A percentile compares a stretch with the other conserved stretches of the same genome.
phyloP scores from a whole-genome alignment of 2,329 filamentous ascomycete species.

The Colletotrichum trifolii region DNA sequence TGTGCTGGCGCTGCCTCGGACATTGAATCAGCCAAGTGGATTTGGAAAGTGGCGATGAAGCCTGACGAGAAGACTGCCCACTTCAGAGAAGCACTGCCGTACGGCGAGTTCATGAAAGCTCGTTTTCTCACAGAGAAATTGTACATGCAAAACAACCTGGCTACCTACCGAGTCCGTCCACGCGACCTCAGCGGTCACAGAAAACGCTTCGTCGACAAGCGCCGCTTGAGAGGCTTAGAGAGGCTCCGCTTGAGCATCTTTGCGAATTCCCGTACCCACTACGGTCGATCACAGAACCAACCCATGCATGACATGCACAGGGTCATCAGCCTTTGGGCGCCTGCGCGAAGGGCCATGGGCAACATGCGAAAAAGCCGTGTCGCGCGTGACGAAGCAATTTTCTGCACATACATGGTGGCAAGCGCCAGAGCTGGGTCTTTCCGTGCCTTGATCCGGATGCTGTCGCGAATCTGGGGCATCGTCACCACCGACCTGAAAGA shows the following conservation, averaged over 20 bases:
- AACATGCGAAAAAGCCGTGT: slow-evolving; percentile 1
- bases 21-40: slow-evolving; percentile 43
- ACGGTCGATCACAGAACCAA: slow-evolving; percentile 24
- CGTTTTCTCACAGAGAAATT: slow-evolving; percentile 58
- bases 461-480: slow-evolving; percentile 25
- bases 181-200: slow-evolving; percentile 49
- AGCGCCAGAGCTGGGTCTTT: slow-evolving; percentile 26
- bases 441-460: slow-evolving; percentile 10
- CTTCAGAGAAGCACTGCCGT: slow-evolving; percentile 48
- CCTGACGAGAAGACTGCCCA: slow-evolving; percentile 39
- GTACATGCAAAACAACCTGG: slow-evolving; percentile 59
- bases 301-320: slow-evolving; percentile 31
- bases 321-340: slow-evolving; percentile 20
- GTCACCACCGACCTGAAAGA: slow-evolving; percentile 21
- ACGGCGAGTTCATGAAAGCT: slow-evolving; percentile 59
- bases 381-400: slow-evolving; percentile 21
- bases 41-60: slow-evolving; percentile 49
- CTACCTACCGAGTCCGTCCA: slow-evolving; percentile 51
- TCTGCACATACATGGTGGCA: slow-evolving; percentile 32
- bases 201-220: slow-evolving; percentile 19
- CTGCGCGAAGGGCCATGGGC: slow-evolving; percentile 32
- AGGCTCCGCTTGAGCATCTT: slow-evolving; percentile 21
- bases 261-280: slow-evolving; percentile 6
- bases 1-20: slow-evolving; percentile 60
- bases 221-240: slow-evolving; percentile 18